These are phyloP conservation scores for Diaporthe sp. DNA, from an alignment of 2,329 filamentous ascomycete genomes.

Conservation along the genomic window DNA sequence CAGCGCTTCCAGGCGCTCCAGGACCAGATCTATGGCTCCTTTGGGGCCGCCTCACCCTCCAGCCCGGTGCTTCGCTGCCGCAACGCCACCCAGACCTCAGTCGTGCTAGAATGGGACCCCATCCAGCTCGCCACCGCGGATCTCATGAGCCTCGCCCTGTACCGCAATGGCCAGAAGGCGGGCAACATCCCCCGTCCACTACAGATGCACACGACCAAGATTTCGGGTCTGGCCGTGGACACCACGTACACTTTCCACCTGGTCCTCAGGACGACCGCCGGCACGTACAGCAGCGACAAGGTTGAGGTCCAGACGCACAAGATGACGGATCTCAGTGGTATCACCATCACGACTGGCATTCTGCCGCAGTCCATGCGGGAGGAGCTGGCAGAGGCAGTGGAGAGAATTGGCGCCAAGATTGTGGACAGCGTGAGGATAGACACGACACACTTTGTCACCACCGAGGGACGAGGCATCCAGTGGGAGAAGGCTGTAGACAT, in stretches of 20 bases:
- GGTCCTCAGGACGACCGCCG: slow-evolving; percentile 89
- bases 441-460: slow-evolving; percentile 98
- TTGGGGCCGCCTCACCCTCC: slow-evolving; percentile 82
- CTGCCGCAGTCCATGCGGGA: slow-evolving; percentile 80
- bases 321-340: slow-evolving; percentile 96
- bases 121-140: slow-evolving; percentile 93
- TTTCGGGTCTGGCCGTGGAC: slow-evolving; percentile 94
- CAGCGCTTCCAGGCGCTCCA: slow-evolving; percentile 87
- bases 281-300: slow-evolving; percentile 85
- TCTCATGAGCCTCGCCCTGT: slow-evolving; percentile 87
- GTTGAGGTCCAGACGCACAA: slow-evolving; percentile 92
- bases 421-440: slow-evolving; percentile 93
- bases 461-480: slow-evolving; percentile 85
- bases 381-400: slow-evolving; percentile 78
- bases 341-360: slow-evolving; percentile 92
- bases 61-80: slow-evolving; percentile 87
- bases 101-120: slow-evolving; percentile 98
- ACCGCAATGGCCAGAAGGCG: slow-evolving; percentile 96
- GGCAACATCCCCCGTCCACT: slow-evolving; percentile 90
- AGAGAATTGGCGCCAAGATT: slow-evolving; percentile 92
- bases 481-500: slow-evolving; percentile 99
- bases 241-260: slow-evolving; percentile 96
- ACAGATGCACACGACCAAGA: slow-evolving; percentile 95
- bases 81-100: slow-evolving; percentile 98
- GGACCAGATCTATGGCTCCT: slow-evolving; percentile 85